Evolutionary conservation across 2,329 filamentous ascomycete species (phyloP).

Genomic region (Botrytis hyacinthi): DNA sequence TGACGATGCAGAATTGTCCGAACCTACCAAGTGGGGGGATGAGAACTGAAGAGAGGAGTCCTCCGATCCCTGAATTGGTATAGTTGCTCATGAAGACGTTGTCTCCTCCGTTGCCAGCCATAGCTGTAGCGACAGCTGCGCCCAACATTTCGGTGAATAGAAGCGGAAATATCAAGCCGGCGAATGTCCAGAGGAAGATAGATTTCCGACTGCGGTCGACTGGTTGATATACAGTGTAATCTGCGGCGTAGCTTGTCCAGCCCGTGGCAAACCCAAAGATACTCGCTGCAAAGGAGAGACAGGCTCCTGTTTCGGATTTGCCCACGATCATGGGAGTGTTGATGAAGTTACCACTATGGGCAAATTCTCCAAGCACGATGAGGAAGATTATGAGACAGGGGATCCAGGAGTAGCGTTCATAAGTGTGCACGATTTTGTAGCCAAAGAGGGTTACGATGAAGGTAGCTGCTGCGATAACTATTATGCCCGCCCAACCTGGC

Average conservation of each 20-base stretch:
- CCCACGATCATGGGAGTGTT: constrained; percentile 59
- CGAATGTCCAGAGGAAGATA: constrained; percentile 68
- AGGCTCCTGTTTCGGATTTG: constrained; percentile 55
- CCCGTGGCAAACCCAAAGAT: constrained; percentile 69
- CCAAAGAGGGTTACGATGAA: constrained; percentile 71
- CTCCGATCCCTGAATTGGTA: constrained; percentile 57
- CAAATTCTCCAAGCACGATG: constrained; percentile 67
- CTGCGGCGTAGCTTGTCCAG: constrained; percentile 73
- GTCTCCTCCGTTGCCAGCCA: constrained; percentile 50
- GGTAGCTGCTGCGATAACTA: constrained; percentile 69
- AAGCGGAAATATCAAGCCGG: constrained; percentile 67
- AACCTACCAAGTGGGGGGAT: constrained; percentile 64
- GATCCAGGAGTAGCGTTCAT: constrained; percentile 74
- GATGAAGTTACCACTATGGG: constrained; percentile 62
- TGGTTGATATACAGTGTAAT: constrained; percentile 80
- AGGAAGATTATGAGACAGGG: constrained; percentile 72
- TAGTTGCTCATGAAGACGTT: constrained; percentile 59
- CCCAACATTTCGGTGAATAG: constrained; percentile 73
- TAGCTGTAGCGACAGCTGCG: constrained; percentile 66
- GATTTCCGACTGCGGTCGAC: constrained; percentile 55
- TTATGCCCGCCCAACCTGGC: constrained; percentile 70
- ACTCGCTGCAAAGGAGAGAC: constrained; percentile 65
- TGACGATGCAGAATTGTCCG: constrained; percentile 68
- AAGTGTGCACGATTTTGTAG: constrained; percentile 72
- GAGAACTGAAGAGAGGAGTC: constrained; percentile 60